These are phyloP conservation scores for Stentor coeruleus DNA, from an alignment of 73 alveolate genomes.

Conservation along the genomic window DNA sequence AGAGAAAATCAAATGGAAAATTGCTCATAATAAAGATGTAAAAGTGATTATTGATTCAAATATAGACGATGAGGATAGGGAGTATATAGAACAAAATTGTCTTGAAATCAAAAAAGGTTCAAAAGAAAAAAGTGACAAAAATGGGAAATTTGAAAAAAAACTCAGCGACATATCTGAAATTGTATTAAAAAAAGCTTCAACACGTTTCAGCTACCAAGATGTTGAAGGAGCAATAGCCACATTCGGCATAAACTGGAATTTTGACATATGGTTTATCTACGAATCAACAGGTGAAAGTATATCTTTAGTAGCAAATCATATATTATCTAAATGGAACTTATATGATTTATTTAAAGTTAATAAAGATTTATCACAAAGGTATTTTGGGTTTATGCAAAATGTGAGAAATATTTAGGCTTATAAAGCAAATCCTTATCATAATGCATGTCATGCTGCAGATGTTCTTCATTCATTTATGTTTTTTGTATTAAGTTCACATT, in stretches of 20 bases:
- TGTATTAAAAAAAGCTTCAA: neutral
- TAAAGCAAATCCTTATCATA: conserved; percentile 69
- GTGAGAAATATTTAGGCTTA: conserved; percentile 27
- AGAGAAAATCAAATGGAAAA: conserved; percentile 14
- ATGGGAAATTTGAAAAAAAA: neutral
- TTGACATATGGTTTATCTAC: conserved; percentile 3
- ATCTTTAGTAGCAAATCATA: conserved; percentile 25
- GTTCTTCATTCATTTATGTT: conserved; percentile 54
- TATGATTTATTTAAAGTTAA: conserved; percentile 39
- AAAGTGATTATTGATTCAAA: neutral
- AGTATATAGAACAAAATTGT: neutral
- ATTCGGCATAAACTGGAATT: neutral
- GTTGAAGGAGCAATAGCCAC: conserved; percentile 2
- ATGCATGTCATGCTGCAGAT: conserved; percentile 80
- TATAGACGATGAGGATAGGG: conserved; percentile 12
- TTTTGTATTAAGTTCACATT: conserved; percentile 46
- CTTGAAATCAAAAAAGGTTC: too few relatives aligned
- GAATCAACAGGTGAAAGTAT: conserved; percentile 18
- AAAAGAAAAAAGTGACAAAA: neutral
- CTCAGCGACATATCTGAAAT: neutral
- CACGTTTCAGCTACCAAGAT: neutral
- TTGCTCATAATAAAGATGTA: neutral
- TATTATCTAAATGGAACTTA: conserved; percentile 27
- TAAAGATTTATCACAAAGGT: conserved; percentile 43
- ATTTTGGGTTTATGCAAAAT: conserved; percentile 38